A percentile compares a stretch with the other conserved stretches of the same genome.
phyloP scores from a whole-genome alignment of 176 grass and related monocot genomes.

The Puccinellia tenuiflora region DNA sequence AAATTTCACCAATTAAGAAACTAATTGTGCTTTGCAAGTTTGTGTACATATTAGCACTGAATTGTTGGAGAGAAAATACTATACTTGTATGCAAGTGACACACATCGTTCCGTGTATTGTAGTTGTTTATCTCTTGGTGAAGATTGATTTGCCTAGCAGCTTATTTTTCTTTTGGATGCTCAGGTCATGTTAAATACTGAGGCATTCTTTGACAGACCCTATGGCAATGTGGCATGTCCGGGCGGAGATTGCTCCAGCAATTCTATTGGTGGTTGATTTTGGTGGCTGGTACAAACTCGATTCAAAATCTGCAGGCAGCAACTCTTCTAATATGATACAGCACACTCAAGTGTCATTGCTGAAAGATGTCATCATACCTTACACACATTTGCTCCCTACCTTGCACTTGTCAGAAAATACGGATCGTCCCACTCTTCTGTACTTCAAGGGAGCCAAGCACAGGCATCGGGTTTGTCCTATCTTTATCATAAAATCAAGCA shows the following conservation, averaged over 20 bases:
- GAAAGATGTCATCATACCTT: constrained; percentile 95
- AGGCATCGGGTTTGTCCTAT: constrained; percentile 73
- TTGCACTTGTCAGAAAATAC: constrained; percentile 48
- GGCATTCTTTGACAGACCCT: constrained; percentile 90
- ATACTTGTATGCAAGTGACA: not conserved
- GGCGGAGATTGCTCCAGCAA: constrained; percentile 65
- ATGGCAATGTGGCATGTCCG: constrained; percentile 95
- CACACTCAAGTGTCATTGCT: constrained; percentile 86
- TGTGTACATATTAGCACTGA: not conserved
- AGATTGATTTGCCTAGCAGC: constrained; percentile 26
- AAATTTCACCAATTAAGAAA: not conserved
- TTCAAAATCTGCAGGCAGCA: constrained; percentile 43
- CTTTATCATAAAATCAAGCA: not conserved
- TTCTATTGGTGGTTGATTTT: constrained; percentile 97
- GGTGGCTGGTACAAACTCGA: constrained; percentile 88
- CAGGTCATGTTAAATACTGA: constrained; percentile 81
- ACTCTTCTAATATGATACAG: constrained; percentile 57
- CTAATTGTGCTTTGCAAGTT: not conserved
- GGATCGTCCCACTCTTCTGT: constrained; percentile 58
- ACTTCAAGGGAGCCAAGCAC: constrained; percentile 93
- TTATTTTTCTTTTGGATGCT: constrained; percentile 61
- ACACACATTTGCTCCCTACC: constrained; percentile 84
- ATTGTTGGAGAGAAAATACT: not conserved
- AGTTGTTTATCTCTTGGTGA: not conserved
- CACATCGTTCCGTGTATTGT: not conserved